phyloP scores from a whole-genome alignment of 2,329 filamentous ascomycete genomes.

The Sphaceloma murrayae region DNA sequence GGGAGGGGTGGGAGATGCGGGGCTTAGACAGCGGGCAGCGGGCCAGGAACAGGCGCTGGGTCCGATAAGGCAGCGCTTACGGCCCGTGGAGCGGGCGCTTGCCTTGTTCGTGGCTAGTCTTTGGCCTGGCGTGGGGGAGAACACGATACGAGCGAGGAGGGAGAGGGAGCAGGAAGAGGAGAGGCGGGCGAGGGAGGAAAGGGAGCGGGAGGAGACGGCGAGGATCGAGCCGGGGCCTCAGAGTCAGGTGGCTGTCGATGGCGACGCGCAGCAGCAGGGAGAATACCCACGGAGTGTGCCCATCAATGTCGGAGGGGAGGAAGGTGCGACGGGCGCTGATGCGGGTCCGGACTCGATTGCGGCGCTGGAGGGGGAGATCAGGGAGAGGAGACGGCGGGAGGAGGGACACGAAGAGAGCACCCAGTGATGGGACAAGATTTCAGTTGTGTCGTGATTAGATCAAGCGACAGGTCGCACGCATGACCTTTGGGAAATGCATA shows the following conservation, averaged over 20 bases:
- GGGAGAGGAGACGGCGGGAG: constrained; percentile 19
- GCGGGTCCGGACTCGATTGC: constrained; percentile 1
- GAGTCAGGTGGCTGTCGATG: background rate
- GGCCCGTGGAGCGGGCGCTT: constrained; percentile 45
- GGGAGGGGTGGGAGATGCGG: too few relatives aligned
- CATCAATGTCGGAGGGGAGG: background rate
- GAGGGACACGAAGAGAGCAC: constrained; percentile 16
- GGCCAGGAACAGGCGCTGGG: constrained; percentile 19
- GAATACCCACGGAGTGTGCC: constrained; percentile 7
- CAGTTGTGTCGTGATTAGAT: background rate
- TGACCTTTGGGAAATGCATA: too few relatives aligned
- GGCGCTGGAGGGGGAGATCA: constrained; percentile 17
- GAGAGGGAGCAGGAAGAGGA: constrained; percentile 28
- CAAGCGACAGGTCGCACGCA: too few relatives aligned
- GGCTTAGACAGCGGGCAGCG: background rate
- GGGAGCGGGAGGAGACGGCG: constrained; percentile 17
- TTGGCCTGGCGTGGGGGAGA: constrained; percentile 53
- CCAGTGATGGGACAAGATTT: background rate
- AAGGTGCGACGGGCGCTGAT: constrained; percentile 1
- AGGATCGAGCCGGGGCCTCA: background rate
- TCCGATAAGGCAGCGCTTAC: constrained; percentile 23
- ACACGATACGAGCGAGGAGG: constrained; percentile 47
- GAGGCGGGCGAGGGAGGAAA: constrained; percentile 17
- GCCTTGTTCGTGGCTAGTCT: constrained; percentile 55
- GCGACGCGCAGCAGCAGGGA: background rate